These are phyloP conservation scores for Artemisia argyi DNA, from an alignment of 129 eudicot genomes.

Conservation along the genomic window DNA sequence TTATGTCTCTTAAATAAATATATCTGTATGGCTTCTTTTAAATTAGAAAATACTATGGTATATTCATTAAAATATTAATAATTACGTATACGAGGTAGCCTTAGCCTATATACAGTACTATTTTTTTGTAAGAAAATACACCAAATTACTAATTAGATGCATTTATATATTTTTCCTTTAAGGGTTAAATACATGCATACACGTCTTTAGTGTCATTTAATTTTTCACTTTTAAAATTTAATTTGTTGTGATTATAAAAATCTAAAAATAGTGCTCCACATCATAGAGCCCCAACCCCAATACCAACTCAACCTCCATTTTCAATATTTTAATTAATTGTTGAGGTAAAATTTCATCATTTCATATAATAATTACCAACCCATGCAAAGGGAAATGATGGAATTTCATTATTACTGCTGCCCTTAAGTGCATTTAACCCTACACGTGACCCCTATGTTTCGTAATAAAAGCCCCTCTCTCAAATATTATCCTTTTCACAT, in stretches of 20 bases:
- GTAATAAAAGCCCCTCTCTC: constrained; percentile 40
- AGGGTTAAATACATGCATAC: constrained; percentile 9
- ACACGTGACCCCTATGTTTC: constrained; percentile 52
- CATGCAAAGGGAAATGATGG: constrained; percentile 52
- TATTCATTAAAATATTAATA: too few species aligned
- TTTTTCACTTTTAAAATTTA: background rate
- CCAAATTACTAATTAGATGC: too few species aligned
- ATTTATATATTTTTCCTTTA: background rate
- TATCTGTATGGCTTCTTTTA: too few species aligned
- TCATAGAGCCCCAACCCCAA: constrained; percentile 48
- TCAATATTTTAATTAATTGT: constrained; percentile 29
- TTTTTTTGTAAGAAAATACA: too few species aligned
- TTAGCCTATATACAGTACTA: too few species aligned
- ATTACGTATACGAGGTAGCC: too few species aligned
- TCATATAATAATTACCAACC: constrained; percentile 44
- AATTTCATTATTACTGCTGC: constrained; percentile 39
- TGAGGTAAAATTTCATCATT: constrained; percentile 38
- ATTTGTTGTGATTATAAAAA: background rate
- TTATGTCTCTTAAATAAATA: too few species aligned
- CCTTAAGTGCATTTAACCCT: constrained; percentile 48
- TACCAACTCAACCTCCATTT: constrained; percentile 35
- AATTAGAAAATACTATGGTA: too few species aligned
- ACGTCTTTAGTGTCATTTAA: background rate
- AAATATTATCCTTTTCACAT: constrained; percentile 28
- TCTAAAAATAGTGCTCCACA: constrained; percentile 18